Conservation (phyloP, 768 basidiomycete genomes). For the Antrodiella citrinella region DNA sequence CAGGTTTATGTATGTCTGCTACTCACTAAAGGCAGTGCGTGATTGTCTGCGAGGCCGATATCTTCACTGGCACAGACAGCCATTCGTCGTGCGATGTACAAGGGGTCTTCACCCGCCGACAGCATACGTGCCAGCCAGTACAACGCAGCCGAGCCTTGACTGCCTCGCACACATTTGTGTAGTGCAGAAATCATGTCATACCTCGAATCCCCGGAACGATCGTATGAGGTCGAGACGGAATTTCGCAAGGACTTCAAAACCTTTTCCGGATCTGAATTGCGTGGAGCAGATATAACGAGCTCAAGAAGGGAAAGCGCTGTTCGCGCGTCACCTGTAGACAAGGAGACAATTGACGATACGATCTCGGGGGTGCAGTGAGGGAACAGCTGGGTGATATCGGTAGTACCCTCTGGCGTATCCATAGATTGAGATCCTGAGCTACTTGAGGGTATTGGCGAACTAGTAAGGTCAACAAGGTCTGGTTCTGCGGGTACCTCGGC, state of each 20-base stretch:
- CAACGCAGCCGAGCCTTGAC: constrained; percentile 68
- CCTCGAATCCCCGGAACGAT: constrained; percentile 65
- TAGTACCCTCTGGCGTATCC: neutral
- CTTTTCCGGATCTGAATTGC: constrained; percentile 32
- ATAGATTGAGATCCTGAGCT: neutral
- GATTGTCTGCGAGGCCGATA: constrained; percentile 70
- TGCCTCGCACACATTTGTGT: constrained; percentile 78
- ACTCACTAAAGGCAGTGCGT: constrained; percentile 66
- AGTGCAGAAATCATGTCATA: constrained; percentile 83
- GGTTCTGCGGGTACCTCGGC: neutral
- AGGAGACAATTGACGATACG: constrained; percentile 40
- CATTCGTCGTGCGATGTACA: constrained; percentile 68
- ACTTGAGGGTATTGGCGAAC: constrained; percentile 4
- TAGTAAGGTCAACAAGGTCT: neutral
- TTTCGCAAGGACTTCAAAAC: constrained; percentile 52
- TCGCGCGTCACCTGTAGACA: constrained; percentile 65
- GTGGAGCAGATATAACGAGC: constrained; percentile 44
- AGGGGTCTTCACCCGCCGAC: constrained; percentile 70
- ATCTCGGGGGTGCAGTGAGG: constrained; percentile 40
- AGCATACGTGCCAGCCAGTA: constrained; percentile 89
- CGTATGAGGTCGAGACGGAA: constrained; percentile 61
- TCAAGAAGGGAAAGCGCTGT: constrained; percentile 75
- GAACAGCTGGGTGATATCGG: neutral
- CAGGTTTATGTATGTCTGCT: too few relatives aligned
- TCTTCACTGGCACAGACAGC: constrained; percentile 82